phyloP scores from a whole-genome alignment of 495 filamentous ascomycete species.

The Sphaerosporella brunnea region DNA sequence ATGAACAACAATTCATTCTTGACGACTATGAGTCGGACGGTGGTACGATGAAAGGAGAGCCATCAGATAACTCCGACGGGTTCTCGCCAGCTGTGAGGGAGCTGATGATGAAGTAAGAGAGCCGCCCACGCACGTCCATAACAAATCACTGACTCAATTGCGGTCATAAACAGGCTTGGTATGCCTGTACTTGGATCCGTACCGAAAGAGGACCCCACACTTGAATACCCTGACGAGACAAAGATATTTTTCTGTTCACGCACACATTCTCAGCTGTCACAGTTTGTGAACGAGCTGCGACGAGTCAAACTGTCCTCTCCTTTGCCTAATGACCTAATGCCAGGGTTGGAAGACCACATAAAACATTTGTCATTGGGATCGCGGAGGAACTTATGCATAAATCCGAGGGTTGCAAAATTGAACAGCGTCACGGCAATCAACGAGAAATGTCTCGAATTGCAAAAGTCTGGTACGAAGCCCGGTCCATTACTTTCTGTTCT shows the following conservation, averaged over 20 bases:
- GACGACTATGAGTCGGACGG: constrained; percentile 71
- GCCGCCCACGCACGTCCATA: neutral
- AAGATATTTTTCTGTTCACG: constrained; percentile 90
- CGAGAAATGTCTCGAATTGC: constrained; percentile 81
- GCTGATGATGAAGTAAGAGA: constrained; percentile 40
- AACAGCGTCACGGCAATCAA: constrained; percentile 71
- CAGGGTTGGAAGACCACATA: constrained; percentile 39
- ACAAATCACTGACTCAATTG: neutral
- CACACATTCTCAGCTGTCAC: constrained; percentile 85
- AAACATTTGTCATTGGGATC: constrained; percentile 84
- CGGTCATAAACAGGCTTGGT: constrained; percentile 21
- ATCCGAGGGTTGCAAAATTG: constrained; percentile 56
- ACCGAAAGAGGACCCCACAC: constrained; percentile 33
- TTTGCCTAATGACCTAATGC: constrained; percentile 24
- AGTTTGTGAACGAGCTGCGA: constrained; percentile 80
- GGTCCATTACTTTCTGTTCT: constrained; percentile 3
- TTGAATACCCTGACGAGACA: constrained; percentile 39
- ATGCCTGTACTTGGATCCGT: constrained; percentile 17
- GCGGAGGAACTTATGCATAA: constrained; percentile 84
- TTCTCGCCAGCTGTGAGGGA: constrained; percentile 46
- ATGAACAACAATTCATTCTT: constrained; percentile 57
- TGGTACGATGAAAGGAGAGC: too few relatives aligned
- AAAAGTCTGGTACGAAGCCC: constrained; percentile 44
- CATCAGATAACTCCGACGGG: constrained; percentile 28
- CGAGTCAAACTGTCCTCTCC: constrained; percentile 59